A percentile compares a stretch with the other conserved stretches of the same genome.
Evolutionary conservation across 2,329 filamentous ascomycete species (phyloP).

Genomic region (Alternaria gansuensis): DNA sequence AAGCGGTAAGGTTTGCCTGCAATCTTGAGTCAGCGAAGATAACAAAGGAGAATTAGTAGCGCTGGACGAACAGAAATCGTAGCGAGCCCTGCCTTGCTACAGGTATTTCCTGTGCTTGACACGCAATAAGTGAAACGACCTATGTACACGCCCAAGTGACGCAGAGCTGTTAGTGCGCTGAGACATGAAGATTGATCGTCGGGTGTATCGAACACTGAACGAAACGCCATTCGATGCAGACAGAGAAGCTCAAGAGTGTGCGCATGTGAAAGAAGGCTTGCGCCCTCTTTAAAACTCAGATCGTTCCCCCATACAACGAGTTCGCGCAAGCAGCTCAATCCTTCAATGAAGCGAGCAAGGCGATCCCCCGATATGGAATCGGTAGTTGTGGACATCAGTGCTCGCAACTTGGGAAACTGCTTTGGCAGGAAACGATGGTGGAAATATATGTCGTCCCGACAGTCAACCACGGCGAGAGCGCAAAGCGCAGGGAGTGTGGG

Average conservation of each 20-base stretch:
- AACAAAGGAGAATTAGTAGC: too few species aligned
- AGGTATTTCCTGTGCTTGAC: too few species aligned
- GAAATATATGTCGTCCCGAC: background rate
- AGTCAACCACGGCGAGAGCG: background rate
- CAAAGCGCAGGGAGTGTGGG: background rate
- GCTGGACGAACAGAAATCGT: too few species aligned
- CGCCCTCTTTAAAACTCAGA: background rate
- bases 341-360: background rate
- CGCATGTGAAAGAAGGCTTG: background rate
- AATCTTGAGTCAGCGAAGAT: too few species aligned
- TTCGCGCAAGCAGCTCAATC: background rate
- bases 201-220: background rate
- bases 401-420: too few species aligned
- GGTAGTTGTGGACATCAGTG: too few species aligned
- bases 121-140: background rate
- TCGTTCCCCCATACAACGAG: background rate
- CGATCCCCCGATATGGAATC: background rate
- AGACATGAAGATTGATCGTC: background rate
- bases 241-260: conserved; percentile 1
- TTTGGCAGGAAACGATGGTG: background rate
- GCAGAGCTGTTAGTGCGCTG: background rate
- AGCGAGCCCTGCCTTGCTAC: background rate
- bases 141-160: background rate
- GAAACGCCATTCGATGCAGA: too few species aligned
- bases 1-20: background rate